Conservation (phyloP, 2,329 filamentous ascomycete species). For the Fusarium oligoseptatum region DNA sequence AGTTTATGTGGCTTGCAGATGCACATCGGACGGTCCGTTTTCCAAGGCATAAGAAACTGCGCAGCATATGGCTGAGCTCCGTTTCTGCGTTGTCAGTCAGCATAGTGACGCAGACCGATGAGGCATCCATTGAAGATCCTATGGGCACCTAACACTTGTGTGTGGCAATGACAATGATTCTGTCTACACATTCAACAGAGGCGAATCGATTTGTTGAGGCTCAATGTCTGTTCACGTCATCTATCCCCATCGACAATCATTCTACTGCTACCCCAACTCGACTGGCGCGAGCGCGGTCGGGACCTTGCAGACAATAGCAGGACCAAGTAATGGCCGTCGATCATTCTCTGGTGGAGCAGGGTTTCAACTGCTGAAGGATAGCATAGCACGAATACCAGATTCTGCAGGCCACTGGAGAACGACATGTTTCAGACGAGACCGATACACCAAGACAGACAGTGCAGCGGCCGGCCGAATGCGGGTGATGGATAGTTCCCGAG, state of each 20-base stretch:
- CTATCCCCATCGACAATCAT: conserved; percentile 36
- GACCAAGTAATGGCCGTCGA: conserved; percentile 29
- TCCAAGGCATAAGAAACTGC: background rate
- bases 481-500: background rate
- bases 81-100: conserved; percentile 27
- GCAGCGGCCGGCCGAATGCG: background rate
- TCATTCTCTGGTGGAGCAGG: conserved; percentile 35
- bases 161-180: background rate
- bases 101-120: background rate
- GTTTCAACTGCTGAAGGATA: conserved; percentile 18
- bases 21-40: conserved; percentile 39
- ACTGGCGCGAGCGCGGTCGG: conserved; percentile 28
- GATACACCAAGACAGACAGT: conserved; percentile 14
- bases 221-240: conserved; percentile 18
- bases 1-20: conserved; percentile 35
- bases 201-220: conserved; percentile 13
- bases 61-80: conserved; percentile 28
- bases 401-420: conserved; percentile 25
- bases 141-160: background rate
- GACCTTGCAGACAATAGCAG: conserved; percentile 43
- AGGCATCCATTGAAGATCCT: background rate
- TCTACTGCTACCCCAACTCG: conserved; percentile 30
- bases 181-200: background rate
- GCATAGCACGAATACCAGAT: conserved; percentile 20
- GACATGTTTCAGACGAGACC: conserved; percentile 12